These are phyloP conservation scores for Candida boleticola DNA, from an alignment of 805 yeast genomes.

Conservation along the genomic window DNA sequence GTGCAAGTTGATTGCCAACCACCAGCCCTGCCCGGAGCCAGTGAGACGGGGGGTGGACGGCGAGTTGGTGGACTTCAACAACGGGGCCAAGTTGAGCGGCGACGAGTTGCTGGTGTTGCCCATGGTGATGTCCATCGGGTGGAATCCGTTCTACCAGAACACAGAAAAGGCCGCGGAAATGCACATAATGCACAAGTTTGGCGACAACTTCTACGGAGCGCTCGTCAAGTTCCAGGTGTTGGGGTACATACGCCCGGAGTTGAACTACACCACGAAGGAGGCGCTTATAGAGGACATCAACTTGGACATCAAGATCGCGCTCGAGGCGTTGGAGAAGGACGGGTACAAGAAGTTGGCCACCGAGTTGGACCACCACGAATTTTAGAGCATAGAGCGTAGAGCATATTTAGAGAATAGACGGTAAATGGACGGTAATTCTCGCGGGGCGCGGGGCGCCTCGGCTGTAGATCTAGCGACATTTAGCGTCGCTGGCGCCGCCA, in stretches of 20 bases:
- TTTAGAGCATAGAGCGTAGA: too few relatives aligned
- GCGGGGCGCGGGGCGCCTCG: too few relatives aligned
- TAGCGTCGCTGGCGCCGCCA: too few relatives aligned
- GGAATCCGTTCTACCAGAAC: conserved; percentile 90
- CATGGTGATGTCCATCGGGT: conserved; percentile 94
- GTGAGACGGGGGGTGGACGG: conserved; percentile 21
- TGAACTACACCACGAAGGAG: conserved; percentile 79
- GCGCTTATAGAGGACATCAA: conserved; percentile 84
- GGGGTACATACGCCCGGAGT: conserved; percentile 91
- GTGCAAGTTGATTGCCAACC: conserved; percentile 35
- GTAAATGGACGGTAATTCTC: too few relatives aligned
- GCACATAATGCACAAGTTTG: conserved; percentile 77
- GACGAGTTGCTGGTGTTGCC: conserved; percentile 57
- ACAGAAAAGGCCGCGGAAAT: conserved; percentile 80
- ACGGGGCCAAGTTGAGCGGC: conserved; percentile 50
- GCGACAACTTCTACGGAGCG: conserved; percentile 78
- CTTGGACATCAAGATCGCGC: conserved; percentile 71
- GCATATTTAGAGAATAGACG: too few relatives aligned
- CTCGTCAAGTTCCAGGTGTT: conserved; percentile 62
- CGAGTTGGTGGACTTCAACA: conserved; percentile 46
- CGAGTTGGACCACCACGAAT: background rate
- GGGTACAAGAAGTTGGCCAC: conserved; percentile 11
- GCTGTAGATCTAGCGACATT: too few relatives aligned
- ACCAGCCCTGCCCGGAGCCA: conserved; percentile 9
- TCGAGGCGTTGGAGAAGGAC: conserved; percentile 36